Percentiles rank a stretch among this genome's conserved stretches.
phyloP scores from a whole-genome alignment of 805 yeast species.

The Schizosaccharomyces octosporus region DNA sequence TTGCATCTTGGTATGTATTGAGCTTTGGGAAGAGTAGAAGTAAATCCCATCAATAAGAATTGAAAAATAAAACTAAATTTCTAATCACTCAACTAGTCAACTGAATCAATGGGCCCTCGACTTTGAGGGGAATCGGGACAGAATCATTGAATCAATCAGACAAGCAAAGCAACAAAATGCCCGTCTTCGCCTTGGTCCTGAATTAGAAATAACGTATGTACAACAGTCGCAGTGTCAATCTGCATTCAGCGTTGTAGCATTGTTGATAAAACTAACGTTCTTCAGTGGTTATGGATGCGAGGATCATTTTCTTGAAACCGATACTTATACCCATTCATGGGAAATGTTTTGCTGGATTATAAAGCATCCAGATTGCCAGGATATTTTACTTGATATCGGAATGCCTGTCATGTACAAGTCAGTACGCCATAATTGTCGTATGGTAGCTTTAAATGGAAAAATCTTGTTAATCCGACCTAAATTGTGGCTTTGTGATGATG shows the following conservation, averaged over 20 bases:
- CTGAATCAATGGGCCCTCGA: conserved; percentile 97
- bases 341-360: conserved; percentile 70
- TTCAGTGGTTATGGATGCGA: conserved; percentile 33
- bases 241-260: background rate
- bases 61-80: background rate
- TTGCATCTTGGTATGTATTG: conserved; percentile 7
- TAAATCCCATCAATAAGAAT: no score
- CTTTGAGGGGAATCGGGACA: conserved; percentile 85
- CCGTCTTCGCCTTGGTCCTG: conserved; percentile 81
- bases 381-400: conserved; percentile 70
- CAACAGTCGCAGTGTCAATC: background rate
- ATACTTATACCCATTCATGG: conserved; percentile 76
- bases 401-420: conserved; percentile 79
- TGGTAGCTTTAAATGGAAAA: conserved; percentile 53
- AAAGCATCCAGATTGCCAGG: conserved; percentile 39
- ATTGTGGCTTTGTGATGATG: conserved; percentile 83
- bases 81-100: conserved; percentile 17
- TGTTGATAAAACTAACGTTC: background rate
- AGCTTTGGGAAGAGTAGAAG: background rate
- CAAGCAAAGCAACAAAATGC: conserved; percentile 61
- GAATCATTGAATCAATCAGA: conserved; percentile 59
- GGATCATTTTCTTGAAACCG: conserved; percentile 84
- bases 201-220: conserved; percentile 63
- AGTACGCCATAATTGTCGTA: conserved; percentile 75
- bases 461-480: conserved; percentile 80